Base-by-base conservation (phyloP, 208 protist species). In the Trichomonas gallinae region DNA sequence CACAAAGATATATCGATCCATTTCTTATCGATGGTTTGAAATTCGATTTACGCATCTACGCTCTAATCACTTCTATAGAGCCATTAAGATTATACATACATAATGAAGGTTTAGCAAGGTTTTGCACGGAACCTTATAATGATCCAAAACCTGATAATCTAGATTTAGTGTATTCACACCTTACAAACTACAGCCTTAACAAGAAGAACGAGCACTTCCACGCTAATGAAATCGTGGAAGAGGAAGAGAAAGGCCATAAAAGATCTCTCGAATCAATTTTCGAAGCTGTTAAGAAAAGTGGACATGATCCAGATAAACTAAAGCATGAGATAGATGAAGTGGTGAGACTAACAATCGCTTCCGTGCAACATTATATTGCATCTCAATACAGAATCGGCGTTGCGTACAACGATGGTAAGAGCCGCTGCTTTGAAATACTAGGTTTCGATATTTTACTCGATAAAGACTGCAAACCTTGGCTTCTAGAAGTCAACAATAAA, bases 371-470 rank as follows among this genome's bases (percentile, higher is more conserved):
- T 89, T 89, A 44, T 46, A 31, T 89, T 31, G 83, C 83, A 31
- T n/a, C 31, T 46, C 31, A 89, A 8, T 89, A 89, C 26, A 1
- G 38, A 31, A 89, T 40, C 31, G 83, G 34, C 0, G 38, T 89
- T 46, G 31, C 38, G 10, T 44, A 34, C 38, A 89, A 89, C 15
- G 83, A 89, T 46, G 83, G 83, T 8, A 89, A 89, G 38, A 44
- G 34, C 38, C 34, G 83, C 13, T 97, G 97, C 38, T 97, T 97
- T 45, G 97, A 97, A 51, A 85, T 97, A n/a, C 49, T 96, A 2
- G 97, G 97, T 44, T 81, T 97, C 42, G 97, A 97, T 44, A 97
- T 97, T n/a, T 23, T 97, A 17, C n/a, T 97, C 38, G 97, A 97
- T 85, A 51, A 82, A 34, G 21, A 88, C 3, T 96, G 97, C n/a